Evolutionary conservation across 2,329 filamentous ascomycete genomes (phyloP).

Genomic region (Scortechinia acanthostroma): DNA sequence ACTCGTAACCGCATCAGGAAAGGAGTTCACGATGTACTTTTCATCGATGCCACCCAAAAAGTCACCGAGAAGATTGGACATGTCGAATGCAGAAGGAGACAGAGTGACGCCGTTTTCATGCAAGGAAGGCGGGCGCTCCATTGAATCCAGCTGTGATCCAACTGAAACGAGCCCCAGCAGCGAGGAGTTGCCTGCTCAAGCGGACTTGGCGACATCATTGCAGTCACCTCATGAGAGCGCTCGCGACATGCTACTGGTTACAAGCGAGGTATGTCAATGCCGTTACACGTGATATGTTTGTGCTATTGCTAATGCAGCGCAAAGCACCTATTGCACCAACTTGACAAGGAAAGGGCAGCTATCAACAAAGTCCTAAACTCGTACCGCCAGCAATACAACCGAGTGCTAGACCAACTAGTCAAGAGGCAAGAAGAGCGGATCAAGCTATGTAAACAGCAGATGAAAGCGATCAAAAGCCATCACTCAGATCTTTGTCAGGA

Average conservation of each 20-base stretch:
- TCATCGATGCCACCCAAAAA: too few species aligned
- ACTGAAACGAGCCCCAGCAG: too few species aligned
- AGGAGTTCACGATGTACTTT: too few species aligned
- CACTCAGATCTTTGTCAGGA: conserved; percentile 16
- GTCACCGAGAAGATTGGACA: too few species aligned
- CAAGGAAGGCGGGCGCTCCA: too few species aligned
- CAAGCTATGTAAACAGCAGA: conserved; percentile 15
- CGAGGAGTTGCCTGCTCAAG: too few species aligned
- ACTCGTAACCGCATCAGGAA: too few species aligned
- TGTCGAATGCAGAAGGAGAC: too few species aligned
- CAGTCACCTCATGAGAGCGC: not conserved
- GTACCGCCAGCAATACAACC: conserved; percentile 30
- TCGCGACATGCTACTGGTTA: not conserved
- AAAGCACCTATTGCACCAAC: conserved; percentile 29
- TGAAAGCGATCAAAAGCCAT: conserved; percentile 15
- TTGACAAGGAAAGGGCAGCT: conserved; percentile 34
- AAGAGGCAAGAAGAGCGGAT: conserved; percentile 26
- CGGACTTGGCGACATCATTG: not conserved
- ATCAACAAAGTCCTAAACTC: conserved; percentile 29
- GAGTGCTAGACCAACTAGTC: conserved; percentile 30
- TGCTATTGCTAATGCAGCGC: not conserved
- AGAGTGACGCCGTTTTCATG: too few species aligned
- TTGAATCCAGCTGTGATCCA: too few species aligned
- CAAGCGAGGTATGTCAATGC: not conserved
- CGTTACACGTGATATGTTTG: not conserved